Base-by-base conservation (phyloP, 2,329 filamentous ascomycete species). In the Penicillium sp. region DNA sequence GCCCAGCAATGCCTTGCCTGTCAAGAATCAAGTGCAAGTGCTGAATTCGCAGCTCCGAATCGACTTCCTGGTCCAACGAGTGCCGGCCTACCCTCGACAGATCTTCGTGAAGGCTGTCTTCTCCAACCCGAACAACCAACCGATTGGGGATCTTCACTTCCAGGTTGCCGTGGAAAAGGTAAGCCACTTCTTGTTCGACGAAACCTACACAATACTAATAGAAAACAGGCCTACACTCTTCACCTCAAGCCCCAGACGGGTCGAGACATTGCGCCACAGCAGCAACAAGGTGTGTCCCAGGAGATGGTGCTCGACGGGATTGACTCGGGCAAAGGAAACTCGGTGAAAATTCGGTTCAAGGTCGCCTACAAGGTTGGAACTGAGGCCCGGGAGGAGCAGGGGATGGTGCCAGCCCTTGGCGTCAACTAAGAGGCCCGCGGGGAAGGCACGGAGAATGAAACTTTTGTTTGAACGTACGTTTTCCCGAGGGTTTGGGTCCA, bases 101-200 rank as follows among this genome's bases (percentile, higher is more conserved):
- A 85, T 97, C 40, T 81, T 84, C 26, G 83, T 97, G 43, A 77
- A 86, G 3, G 90, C 92, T 59, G 81, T 83, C n/a, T 96, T 97
- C 71, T 92, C 91, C 16, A 99, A 96, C 71, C 88, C 84, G 56
- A 89, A 87, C 1, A 75, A 83, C 2, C 83, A 89, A 65, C 83
- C 85, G 0, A 82, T 99, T 19, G 83, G 83, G 3, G 89, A 95
- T 60, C 78, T 99, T 26, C 92, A 93, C 54, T 96, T 97, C 68
- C 91, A 96, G 72, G 82, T 96, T 34, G 94, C 94, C 3, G 93
- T 97, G 26, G 94, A 93, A 55, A 97, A 93, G 84, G 92, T 95
- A 78, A 61, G 74, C 59, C 26, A 14, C 34, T 34, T 14, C 46
- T 11, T 23, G 5, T 11, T 24, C 23, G 10, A 10, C 21, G 2